Conservation (phyloP, 768 basidiomycete species). For the Amanita exitialis region DNA sequence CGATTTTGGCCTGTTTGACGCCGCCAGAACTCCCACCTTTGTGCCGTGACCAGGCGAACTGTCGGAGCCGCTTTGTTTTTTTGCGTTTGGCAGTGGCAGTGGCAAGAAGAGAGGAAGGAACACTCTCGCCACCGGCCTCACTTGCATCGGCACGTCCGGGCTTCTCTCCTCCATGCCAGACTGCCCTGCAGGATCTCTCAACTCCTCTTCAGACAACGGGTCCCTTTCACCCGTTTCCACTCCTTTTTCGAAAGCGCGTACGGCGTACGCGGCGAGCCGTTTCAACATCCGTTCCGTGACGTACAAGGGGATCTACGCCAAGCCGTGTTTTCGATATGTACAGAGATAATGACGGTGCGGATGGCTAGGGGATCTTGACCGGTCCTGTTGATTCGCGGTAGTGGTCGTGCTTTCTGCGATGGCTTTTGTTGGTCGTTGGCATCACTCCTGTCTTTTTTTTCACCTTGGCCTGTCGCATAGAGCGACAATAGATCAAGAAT, state of each 20-base stretch:
- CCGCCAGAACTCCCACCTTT: slow-evolving; percentile 20
- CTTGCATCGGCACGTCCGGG: slow-evolving; percentile 16
- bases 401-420: slow-evolving; percentile 17
- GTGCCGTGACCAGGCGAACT: slow-evolving; percentile 13
- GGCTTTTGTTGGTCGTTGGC: slow-evolving; percentile 22
- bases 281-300: slow-evolving; percentile 87
- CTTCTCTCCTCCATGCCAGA: slow-evolving; percentile 10
- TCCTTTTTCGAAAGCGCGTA: slow-evolving; percentile 71
- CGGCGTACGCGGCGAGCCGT: slow-evolving; percentile 74
- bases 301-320: slow-evolving; percentile 84
- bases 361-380: slow-evolving; percentile 70
- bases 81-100: slow-evolving; percentile 21
- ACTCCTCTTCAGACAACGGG: slow-evolving; percentile 66
- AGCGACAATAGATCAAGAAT: neutral
- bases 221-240: slow-evolving; percentile 51
- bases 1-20: slow-evolving; percentile 88
- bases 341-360: slow-evolving; percentile 70
- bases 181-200: slow-evolving; percentile 28
- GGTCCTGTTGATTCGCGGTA: slow-evolving; percentile 20
- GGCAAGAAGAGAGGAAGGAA: slow-evolving; percentile 18
- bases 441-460: slow-evolving; percentile 23
- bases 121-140: slow-evolving; percentile 22
- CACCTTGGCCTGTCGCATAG: slow-evolving; percentile 32
- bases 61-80: slow-evolving; percentile 16
- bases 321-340: slow-evolving; percentile 94